Evolutionary conservation across 495 filamentous ascomycete genomes (phyloP).

Genomic region (Penicillium alfredii): DNA sequence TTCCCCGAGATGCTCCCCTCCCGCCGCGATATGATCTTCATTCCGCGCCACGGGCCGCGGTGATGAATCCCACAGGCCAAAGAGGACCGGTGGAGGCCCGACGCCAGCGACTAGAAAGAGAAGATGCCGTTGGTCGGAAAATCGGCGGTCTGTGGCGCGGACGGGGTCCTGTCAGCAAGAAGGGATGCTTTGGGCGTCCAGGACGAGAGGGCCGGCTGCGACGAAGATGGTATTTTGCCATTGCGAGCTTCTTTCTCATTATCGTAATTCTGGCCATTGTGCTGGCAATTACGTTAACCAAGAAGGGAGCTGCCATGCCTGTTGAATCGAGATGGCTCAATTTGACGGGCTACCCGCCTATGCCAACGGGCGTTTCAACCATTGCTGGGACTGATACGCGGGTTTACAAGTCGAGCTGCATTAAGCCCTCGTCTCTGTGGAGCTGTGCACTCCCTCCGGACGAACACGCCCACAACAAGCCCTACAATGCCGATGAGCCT

Average conservation of each 20-base stretch:
- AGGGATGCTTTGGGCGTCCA: constrained; percentile 54
- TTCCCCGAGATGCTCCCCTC: constrained; percentile 11
- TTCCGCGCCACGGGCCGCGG: constrained; percentile 16
- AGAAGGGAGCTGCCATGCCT: constrained; percentile 34
- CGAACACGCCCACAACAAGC: constrained; percentile 52
- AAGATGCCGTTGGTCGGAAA: constrained; percentile 52
- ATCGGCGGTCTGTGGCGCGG: constrained; percentile 55
- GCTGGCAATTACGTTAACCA: constrained; percentile 55
- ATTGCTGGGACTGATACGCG: constrained; percentile 60
- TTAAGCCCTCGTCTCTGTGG: constrained; percentile 66
- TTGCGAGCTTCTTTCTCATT: constrained; percentile 47
- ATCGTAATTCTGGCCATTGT: constrained; percentile 56
- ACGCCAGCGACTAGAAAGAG: constrained; percentile 55
- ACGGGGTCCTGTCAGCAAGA: constrained; percentile 51
- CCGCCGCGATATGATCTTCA: constrained; percentile 23
- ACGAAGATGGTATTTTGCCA: constrained; percentile 53
- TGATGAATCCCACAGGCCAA: constrained; percentile 24
- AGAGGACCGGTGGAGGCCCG: constrained; percentile 45
- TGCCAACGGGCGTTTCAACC: constrained; percentile 75
- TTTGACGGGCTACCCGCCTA: constrained; percentile 76
- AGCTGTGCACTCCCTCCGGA: constrained; percentile 77
- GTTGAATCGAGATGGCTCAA: constrained; percentile 67
- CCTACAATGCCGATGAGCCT: constrained; percentile 58
- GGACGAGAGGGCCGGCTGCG: constrained; percentile 59
- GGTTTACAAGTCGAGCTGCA: constrained; percentile 55